Evolutionary conservation across 257 asterid species (phyloP).

Genomic region (Craterostigma plantagineum): DNA sequence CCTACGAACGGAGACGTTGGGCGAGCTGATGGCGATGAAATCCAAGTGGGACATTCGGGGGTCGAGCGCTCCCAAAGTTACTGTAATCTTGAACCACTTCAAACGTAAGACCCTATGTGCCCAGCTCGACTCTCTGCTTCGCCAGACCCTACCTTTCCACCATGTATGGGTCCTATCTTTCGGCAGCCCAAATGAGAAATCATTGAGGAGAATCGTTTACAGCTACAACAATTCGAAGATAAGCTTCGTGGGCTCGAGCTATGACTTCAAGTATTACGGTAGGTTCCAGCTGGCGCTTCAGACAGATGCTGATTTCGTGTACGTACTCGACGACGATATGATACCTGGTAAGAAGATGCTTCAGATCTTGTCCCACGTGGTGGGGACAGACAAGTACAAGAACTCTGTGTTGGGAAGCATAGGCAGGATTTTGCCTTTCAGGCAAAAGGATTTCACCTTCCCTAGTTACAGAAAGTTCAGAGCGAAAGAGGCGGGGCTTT

Average conservation of each 20-base stretch:
- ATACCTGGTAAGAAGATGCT: slow-evolving; percentile 78
- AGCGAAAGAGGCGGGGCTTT: slow-evolving; percentile 83
- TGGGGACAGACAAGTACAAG: slow-evolving; percentile 77
- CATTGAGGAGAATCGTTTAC: slow-evolving; percentile 37
- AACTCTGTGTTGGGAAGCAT: slow-evolving; percentile 82
- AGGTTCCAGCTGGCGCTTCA: slow-evolving; percentile 88
- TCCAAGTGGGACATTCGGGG: slow-evolving; percentile 50
- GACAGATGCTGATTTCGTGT: slow-evolving; percentile 68
- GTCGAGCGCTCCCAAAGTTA: slow-evolving; percentile 25
- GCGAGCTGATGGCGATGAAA: slow-evolving; percentile 49
- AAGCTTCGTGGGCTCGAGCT: slow-evolving; percentile 61
- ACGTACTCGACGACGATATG: slow-evolving; percentile 85
- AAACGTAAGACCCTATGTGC: slow-evolving; percentile 75
- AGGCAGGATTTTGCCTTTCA: slow-evolving; percentile 82
- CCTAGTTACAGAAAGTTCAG: slow-evolving; percentile 84
- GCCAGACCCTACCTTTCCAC: slow-evolving; percentile 66
- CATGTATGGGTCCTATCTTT: slow-evolving; percentile 85
- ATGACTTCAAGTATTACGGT: slow-evolving; percentile 86
- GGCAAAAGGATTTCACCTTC: slow-evolving; percentile 62
- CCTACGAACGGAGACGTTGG: slow-evolving; percentile 37
- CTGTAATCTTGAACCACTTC: slow-evolving; percentile 70
- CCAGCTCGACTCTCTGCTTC: slow-evolving; percentile 56
- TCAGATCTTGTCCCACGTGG: slow-evolving; percentile 62
- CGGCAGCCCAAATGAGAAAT: slow-evolving; percentile 70
- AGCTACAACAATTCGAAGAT: slow-evolving; percentile 60